Evolutionary conservation across 2,329 filamentous ascomycete genomes (phyloP).

Genomic region (Bipolaris gigantea): DNA sequence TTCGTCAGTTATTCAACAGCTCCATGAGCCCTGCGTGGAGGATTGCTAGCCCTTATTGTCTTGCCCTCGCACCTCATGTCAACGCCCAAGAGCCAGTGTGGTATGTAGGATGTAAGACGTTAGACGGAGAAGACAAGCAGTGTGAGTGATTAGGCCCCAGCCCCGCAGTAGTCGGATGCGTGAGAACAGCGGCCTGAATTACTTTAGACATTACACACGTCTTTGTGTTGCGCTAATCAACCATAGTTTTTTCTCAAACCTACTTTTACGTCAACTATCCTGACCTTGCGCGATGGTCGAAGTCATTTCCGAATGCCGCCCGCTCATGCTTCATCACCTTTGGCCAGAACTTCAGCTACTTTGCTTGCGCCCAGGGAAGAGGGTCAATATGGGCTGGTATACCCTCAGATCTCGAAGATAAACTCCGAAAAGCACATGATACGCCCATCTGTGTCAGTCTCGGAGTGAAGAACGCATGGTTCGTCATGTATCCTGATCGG

Average conservation of each 20-base stretch:
- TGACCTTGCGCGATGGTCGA: slow-evolving; percentile 36
- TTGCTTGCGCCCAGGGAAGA: slow-evolving; percentile 33
- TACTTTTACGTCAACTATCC: slow-evolving; percentile 38
- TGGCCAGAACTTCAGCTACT: slow-evolving; percentile 36
- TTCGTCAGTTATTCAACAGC: slow-evolving; percentile 39
- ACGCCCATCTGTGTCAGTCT: slow-evolving; percentile 36
- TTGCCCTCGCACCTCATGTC: slow-evolving; percentile 37
- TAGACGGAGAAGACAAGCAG: slow-evolving; percentile 41
- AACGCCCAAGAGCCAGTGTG: slow-evolving; percentile 37
- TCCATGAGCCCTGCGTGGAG: slow-evolving; percentile 39
- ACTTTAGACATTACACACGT: slow-evolving; percentile 1
- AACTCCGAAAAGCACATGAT: slow-evolving; percentile 38
- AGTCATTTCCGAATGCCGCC: slow-evolving; percentile 32
- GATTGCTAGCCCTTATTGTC: slow-evolving; percentile 38
- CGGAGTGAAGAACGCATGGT: slow-evolving; percentile 38
- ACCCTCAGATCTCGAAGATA: slow-evolving; percentile 36
- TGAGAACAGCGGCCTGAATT: slow-evolving; percentile 10
- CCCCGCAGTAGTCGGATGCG: slow-evolving; percentile 11
- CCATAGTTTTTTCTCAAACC: slow-evolving; percentile 36
- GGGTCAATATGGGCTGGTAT: slow-evolving; percentile 42
- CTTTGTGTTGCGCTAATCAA: slow-evolving; percentile 15
- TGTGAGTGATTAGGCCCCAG: slow-evolving; percentile 28
- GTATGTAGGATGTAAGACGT: slow-evolving; percentile 40
- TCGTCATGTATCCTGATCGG: slow-evolving; percentile 39
- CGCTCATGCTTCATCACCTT: slow-evolving; percentile 39